Evolutionary conservation across 2,329 filamentous ascomycete species (phyloP).

Genomic region (Colletotrichum tropicicola): DNA sequence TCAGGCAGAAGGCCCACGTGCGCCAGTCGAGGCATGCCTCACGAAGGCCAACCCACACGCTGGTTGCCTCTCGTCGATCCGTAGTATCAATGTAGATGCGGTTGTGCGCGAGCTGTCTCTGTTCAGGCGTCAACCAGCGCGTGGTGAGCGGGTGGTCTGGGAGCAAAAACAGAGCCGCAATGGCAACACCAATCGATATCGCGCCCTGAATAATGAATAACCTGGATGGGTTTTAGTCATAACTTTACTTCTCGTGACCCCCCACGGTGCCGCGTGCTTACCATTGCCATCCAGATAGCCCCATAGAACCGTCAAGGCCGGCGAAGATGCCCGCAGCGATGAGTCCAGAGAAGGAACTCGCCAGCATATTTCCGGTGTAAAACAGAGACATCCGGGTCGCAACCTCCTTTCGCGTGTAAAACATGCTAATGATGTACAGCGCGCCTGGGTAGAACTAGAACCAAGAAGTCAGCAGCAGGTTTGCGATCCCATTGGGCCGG

Average conservation of each 20-base stretch:
- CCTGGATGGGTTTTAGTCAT: slow-evolving; percentile 8
- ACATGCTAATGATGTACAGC: slow-evolving; percentile 55
- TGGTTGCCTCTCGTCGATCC: slow-evolving; percentile 42
- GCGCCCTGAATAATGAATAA: slow-evolving; percentile 40
- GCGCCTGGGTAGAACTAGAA: slow-evolving; percentile 47
- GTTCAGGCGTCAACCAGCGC: slow-evolving; percentile 42
- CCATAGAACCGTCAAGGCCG: slow-evolving; percentile 36
- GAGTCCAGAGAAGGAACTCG: slow-evolving; percentile 50
- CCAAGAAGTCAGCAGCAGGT: slow-evolving; percentile 48
- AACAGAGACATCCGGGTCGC: slow-evolving; percentile 52
- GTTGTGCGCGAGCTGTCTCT: slow-evolving; percentile 50
- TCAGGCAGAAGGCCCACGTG: slow-evolving; percentile 37
- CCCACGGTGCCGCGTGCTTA: too few relatives aligned
- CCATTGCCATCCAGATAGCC: slow-evolving; percentile 42
- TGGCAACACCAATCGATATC: slow-evolving; percentile 32
- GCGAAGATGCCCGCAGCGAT: slow-evolving; percentile 52
- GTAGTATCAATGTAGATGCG: slow-evolving; percentile 44
- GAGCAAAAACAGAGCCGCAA: slow-evolving; percentile 33
- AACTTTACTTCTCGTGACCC: too few relatives aligned
- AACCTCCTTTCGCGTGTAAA: slow-evolving; percentile 61
- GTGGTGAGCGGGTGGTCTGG: slow-evolving; percentile 42
- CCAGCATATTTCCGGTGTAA: slow-evolving; percentile 49
- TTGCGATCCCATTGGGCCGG: slow-evolving; percentile 25
- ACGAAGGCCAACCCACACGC: slow-evolving; percentile 43
- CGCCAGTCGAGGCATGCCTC: slow-evolving; percentile 37